Conservation (phyloP, 2,329 filamentous ascomycete genomes). For the Fusarium mundagurra region DNA sequence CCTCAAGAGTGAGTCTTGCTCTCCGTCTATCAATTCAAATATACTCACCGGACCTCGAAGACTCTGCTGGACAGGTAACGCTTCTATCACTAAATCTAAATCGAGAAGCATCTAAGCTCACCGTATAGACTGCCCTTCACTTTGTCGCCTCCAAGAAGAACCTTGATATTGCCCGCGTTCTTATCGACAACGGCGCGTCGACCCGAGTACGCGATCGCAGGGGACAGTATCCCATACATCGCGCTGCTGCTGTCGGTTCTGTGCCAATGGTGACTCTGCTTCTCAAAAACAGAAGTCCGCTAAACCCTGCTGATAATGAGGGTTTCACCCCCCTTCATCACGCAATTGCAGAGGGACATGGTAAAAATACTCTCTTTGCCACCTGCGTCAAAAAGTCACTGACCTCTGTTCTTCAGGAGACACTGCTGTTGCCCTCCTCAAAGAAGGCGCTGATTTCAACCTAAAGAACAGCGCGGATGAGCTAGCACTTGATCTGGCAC, state of each 20-base stretch:
- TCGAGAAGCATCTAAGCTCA: not conserved
- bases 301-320: constrained; percentile 84
- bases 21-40: not conserved
- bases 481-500: constrained; percentile 82
- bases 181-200: constrained; percentile 81
- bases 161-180: constrained; percentile 79
- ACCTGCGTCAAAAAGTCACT: not conserved
- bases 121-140: constrained; percentile 80
- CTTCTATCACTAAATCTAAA: not conserved
- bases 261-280: constrained; percentile 87
- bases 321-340: constrained; percentile 94
- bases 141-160: constrained; percentile 92
- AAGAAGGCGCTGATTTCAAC: constrained; percentile 83
- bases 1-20: constrained; percentile 67
- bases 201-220: constrained; percentile 84
- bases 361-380: constrained; percentile 49
- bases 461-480: constrained; percentile 78
- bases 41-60: constrained; percentile 50
- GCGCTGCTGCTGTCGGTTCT: constrained; percentile 89
- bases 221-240: constrained; percentile 90
- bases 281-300: constrained; percentile 78
- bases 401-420: constrained; percentile 63
- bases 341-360: constrained; percentile 78
- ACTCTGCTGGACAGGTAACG: constrained; percentile 70
- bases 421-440: constrained; percentile 82